Base-by-base conservation (phyloP, 1,139 yeast species). In the Lodderomyces theae region DNA sequence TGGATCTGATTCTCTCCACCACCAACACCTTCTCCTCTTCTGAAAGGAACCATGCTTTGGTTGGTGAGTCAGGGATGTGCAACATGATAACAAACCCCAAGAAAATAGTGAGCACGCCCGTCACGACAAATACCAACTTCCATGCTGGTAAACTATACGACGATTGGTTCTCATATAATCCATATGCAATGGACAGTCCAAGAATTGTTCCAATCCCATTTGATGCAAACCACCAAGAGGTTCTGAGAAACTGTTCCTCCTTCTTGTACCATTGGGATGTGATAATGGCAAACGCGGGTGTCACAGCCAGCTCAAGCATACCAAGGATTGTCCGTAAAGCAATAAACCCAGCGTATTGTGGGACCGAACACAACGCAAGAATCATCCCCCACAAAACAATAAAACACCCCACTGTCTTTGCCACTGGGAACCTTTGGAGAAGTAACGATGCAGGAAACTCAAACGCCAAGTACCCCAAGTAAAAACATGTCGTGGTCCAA, bases 401-500 rank as follows among this genome's bases (percentile, higher is more conserved):
- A 26, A 57, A 54, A 41, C 33, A 12, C 56, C 52, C 9, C 57
- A 57, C 51, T 3, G 61, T 50, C 35, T 56, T 61, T 0, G 60
- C 61, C 10, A 63, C 53, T 0, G 70, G 69, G 30, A 63, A 53
- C 34, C 51, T 50, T 51, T 74, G 77, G 38, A 74, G 51, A 4
- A 72, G 42, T 38, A 60, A 52, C 21, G 66, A 66, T 2, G 77
- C 71, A 4, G 78, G 76, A 40, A 66, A 62, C 47, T 72, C 77
- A 37, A 31, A 30, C 4, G 24, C 35, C 15, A 37, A 32, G 23
- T 31, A 37, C 4, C 82, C 82, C 34, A 77, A 53, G 51, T 79
- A 79, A 46, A 79, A 79, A 0, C 80, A 68, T 10, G 79, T 63
- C 28, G 80, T 82, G n/a, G 71, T 69, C 82, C 82, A 79, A 5